phyloP scores from a whole-genome alignment of 2,329 filamentous ascomycete species.

The Pestalotiopsis sp. region DNA sequence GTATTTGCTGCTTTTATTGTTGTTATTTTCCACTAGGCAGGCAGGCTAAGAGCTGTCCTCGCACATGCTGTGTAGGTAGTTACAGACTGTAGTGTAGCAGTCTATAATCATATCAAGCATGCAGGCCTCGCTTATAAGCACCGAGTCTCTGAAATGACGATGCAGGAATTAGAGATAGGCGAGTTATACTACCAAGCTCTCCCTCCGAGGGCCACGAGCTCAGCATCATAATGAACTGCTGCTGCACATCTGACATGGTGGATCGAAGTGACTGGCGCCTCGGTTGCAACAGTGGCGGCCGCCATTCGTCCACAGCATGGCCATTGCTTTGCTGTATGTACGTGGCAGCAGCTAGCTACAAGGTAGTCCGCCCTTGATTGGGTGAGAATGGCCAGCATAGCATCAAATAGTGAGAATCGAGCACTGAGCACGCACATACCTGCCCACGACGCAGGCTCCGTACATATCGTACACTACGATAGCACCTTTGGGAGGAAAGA shows the following conservation, averaged over 20 bases:
- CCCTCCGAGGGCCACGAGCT: too few species aligned
- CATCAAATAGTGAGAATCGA: not conserved
- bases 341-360: not conserved
- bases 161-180: not conserved
- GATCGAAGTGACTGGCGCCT: not conserved
- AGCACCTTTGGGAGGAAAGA: not conserved
- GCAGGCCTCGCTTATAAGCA: not conserved
- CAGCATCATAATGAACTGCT: not conserved
- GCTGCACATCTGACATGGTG: not conserved
- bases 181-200: not conserved
- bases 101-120: not conserved
- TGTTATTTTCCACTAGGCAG: not conserved
- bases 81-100: not conserved
- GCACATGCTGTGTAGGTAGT: not conserved
- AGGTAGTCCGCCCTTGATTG: not conserved
- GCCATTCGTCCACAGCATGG: not conserved
- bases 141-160: not conserved
- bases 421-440: not conserved
- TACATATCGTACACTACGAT: not conserved
- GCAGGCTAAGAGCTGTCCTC: not conserved
- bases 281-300: not conserved
- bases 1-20: not conserved
- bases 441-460: not conserved
- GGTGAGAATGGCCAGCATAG: not conserved
- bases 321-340: not conserved